phyloP scores from a whole-genome alignment of 1,139 yeast species.

The Petasospora fabianii region DNA sequence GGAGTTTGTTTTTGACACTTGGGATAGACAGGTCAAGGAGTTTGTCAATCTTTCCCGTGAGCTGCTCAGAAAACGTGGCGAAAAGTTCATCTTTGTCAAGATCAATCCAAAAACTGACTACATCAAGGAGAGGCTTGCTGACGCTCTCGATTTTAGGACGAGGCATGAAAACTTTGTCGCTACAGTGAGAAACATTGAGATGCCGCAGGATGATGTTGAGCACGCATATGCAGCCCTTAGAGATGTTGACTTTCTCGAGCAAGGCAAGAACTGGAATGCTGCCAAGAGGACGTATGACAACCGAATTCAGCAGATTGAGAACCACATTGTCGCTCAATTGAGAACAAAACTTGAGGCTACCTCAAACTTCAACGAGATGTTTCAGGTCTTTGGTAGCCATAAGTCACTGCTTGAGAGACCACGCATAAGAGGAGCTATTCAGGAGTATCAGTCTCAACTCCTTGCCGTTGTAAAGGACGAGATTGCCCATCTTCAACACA shows the following conservation, averaged over 20 bases:
- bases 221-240: conserved; percentile 40
- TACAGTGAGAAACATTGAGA: conserved; percentile 33
- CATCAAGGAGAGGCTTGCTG: conserved; percentile 45
- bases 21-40: conserved; percentile 52
- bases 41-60: conserved; percentile 68
- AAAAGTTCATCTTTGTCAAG: conserved; percentile 64
- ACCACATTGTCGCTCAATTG: conserved; percentile 39
- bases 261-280: conserved; percentile 36
- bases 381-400: conserved; percentile 45
- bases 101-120: conserved; percentile 45
- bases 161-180: conserved; percentile 50
- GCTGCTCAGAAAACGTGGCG: conserved; percentile 67
- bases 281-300: conserved; percentile 41
- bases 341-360: conserved; percentile 38
- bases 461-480: conserved; percentile 46
- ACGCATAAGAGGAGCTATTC: conserved; percentile 49
- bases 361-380: conserved; percentile 44
- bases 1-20: conserved; percentile 34
- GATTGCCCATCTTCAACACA: conserved; percentile 38
- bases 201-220: conserved; percentile 35
- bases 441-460: conserved; percentile 50
- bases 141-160: conserved; percentile 44
- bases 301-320: conserved; percentile 43
- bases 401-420: conserved; percentile 47
- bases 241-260: conserved; percentile 36